These are phyloP conservation scores for Nakazawaea anatomiae DNA, from an alignment of 805 yeast genomes.

Conservation along the genomic window DNA sequence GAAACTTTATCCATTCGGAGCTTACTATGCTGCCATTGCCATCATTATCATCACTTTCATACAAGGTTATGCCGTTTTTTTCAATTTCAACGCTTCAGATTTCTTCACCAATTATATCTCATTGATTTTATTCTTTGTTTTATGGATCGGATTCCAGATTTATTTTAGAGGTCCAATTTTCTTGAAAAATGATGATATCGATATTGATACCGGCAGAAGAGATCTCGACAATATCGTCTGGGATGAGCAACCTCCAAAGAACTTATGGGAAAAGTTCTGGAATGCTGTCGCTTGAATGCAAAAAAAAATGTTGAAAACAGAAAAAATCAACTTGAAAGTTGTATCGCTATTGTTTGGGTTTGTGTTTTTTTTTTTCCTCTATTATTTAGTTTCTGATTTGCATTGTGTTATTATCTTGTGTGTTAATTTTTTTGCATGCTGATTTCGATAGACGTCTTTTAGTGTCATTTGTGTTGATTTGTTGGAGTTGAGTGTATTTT, in stretches of 20 bases:
- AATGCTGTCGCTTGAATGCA: constrained; percentile 25
- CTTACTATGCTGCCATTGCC: constrained; percentile 55
- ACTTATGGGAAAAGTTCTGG: constrained; percentile 54
- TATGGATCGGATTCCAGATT: constrained; percentile 52
- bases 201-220: constrained; percentile 62
- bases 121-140: constrained; percentile 48
- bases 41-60: constrained; percentile 54
- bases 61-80: constrained; percentile 69
- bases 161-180: constrained; percentile 42
- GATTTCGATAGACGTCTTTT: no score
- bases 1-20: constrained; percentile 56
- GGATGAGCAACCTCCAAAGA: constrained; percentile 51
- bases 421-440: no score
- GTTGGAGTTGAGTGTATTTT: no score
- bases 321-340: no score
- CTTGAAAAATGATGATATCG: constrained; percentile 52
- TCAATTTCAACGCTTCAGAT: constrained; percentile 41
- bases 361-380: no score
- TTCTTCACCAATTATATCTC: constrained; percentile 75
- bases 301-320: no score
- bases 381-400: no score
- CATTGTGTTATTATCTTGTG: no score
- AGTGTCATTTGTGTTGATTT: no score
- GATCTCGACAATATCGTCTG: constrained; percentile 54
- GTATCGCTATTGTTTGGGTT: no score